Percentiles rank a stretch among this genome's conserved stretches.
Conservation (phyloP, 352 stramenopile genomes). For the Phytopythium cucurbitacearum region DNA sequence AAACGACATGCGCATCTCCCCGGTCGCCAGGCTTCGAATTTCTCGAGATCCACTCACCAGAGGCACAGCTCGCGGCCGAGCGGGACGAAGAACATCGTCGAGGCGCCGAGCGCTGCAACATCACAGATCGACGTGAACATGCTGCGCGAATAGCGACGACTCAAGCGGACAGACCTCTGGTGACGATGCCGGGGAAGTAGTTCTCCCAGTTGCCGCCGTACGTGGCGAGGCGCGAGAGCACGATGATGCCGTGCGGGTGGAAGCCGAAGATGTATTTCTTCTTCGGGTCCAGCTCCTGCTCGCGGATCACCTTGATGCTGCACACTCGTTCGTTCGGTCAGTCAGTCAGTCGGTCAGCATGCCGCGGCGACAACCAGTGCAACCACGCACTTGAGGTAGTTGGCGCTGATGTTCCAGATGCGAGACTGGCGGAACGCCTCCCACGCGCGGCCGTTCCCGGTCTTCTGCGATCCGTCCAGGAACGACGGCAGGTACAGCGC, state of each 20-base stretch:
- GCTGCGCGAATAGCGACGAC: not conserved
- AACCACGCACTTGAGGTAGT: conserved; percentile 33
- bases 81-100: conserved; percentile 69
- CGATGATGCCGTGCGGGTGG: conserved; percentile 73
- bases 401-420: conserved; percentile 49
- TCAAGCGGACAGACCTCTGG: conserved; percentile 27
- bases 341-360: not conserved
- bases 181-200: conserved; percentile 54
- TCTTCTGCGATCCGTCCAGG: conserved; percentile 49
- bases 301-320: conserved; percentile 58
- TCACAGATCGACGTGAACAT: conserved; percentile 3
- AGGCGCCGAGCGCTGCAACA: conserved; percentile 43
- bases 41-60: conserved; percentile 22
- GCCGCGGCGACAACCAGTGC: not conserved
- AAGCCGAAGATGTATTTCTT: conserved; percentile 79
- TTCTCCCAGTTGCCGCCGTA: conserved; percentile 71
- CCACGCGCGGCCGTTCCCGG: conserved; percentile 46
- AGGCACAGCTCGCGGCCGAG: conserved; percentile 61
- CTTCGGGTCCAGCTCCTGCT: conserved; percentile 48
- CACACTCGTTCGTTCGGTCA: not conserved
- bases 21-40: not conserved
- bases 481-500: conserved; percentile 64
- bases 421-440: conserved; percentile 31
- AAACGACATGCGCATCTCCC: not conserved
- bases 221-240: conserved; percentile 62